Evolutionary conservation across 768 basidiomycete species (phyloP), one percentile per base, ranked within the genome.

Genomic region (Suillus occidentalis): DNA sequence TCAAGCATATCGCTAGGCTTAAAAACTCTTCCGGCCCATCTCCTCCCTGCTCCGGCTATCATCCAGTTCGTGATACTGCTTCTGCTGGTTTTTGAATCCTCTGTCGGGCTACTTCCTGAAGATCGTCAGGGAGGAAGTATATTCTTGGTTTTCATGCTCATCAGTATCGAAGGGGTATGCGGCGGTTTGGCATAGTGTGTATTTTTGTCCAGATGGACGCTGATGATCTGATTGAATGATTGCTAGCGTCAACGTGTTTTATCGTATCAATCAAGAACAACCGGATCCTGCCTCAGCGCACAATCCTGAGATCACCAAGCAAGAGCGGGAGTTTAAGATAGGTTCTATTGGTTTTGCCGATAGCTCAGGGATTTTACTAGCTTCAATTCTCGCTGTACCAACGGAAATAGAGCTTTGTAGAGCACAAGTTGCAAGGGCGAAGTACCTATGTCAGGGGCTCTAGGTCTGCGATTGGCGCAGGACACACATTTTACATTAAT

Each of bases 161-260:
- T 99, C 70, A 87, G 90, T 67, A 66, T 94, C 9, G 97, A 99
- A 75, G 97, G 97, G 3, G 82, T 97, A 52, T 97, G 94, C 68
- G 97, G 97, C 37, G 97, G 97, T 6, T 82, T 91, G 13, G 94
- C 94, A 18, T 98, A 97, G 93, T 94, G 71, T 73, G 91, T 47
- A 39, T 18, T 59, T 5, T 63, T 10, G 25, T 34, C 16, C 12
- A 18, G 52, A 57, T 37, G 20, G 2, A 57, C 28, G 28, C 39
- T 14, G 20, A 49, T 65, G 53, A 65, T 43, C 47, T 34, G 60
- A 56, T 40, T 53, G 67, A 53, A 66, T 75, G 65, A 67, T 67
- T 36, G 71, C n/a, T 59, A 93, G 92, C 69, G 94, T 96, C 58
- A 95, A 94, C 71, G 91, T 89, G 12, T 96, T 91, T 76, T 93